Conservation (phyloP, 441 rosid genomes). For the Euphorbia corollata region DNA sequence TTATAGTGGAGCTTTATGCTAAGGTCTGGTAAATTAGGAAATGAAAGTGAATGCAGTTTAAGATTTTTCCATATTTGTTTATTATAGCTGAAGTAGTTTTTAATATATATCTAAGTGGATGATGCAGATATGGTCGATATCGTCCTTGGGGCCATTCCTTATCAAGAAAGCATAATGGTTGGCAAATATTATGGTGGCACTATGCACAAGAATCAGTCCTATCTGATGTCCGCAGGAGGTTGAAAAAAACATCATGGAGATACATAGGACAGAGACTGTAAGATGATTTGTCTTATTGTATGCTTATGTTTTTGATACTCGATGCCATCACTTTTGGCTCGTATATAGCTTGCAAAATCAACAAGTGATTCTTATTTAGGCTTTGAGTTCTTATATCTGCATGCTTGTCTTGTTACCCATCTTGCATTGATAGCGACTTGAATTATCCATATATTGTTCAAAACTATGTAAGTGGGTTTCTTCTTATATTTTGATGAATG, state of each 20-base stretch:
- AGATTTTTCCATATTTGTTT: background rate
- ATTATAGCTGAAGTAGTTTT: background rate
- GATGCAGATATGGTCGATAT: conserved; percentile 80
- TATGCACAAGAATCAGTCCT: conserved; percentile 78
- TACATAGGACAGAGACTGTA: conserved; percentile 73
- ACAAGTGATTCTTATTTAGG: background rate
- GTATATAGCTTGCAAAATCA: background rate
- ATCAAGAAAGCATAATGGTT: conserved; percentile 57
- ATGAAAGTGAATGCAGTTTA: background rate
- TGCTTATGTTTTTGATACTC: background rate
- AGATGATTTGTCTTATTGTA: conserved; percentile 28
- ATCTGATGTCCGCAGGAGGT: conserved; percentile 64
- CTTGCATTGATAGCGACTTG: background rate
- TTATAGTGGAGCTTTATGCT: background rate
- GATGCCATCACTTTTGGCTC: background rate
- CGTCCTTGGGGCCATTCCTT: conserved; percentile 62
- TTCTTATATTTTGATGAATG: too few relatives aligned
- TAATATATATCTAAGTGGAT: conserved; percentile 15
- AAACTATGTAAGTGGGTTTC: background rate
- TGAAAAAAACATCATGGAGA: conserved; percentile 88
- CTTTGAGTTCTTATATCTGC: background rate
- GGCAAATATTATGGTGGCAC: conserved; percentile 86
- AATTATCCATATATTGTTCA: background rate
- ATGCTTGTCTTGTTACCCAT: background rate
- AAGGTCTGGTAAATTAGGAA: background rate